Conservation (phyloP, 345 rosid genomes). For the Eucalyptus lansdowneana region DNA sequence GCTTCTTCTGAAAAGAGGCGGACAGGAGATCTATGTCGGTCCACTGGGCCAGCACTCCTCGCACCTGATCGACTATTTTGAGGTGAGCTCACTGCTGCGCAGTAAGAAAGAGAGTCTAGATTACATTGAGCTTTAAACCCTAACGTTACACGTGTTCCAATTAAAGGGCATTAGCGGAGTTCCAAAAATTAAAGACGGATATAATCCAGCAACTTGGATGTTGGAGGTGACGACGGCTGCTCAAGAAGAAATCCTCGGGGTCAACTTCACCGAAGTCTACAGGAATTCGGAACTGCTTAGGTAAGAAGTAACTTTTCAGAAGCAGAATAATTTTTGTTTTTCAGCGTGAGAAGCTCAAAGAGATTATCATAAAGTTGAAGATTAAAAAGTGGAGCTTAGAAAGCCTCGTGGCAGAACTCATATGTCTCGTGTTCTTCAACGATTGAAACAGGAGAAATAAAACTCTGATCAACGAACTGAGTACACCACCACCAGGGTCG, state of each 20-base stretch:
- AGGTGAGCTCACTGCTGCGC: constrained; percentile 20
- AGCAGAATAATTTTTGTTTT: neutral
- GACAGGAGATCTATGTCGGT: constrained; percentile 56
- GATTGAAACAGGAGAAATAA: constrained; percentile 44
- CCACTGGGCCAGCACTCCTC: constrained; percentile 43
- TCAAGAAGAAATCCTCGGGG: constrained; percentile 28
- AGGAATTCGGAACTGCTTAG: constrained; percentile 37
- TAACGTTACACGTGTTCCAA: neutral
- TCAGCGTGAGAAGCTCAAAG: neutral
- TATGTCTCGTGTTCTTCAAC: neutral
- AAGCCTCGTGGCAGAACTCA: neutral
- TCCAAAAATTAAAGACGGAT: constrained; percentile 44
- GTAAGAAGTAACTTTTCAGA: constrained; percentile 1
- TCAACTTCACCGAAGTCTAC: constrained; percentile 29
- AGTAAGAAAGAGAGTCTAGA: neutral
- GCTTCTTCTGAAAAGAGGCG: constrained; percentile 40
- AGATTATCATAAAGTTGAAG: neutral
- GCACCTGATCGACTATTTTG: constrained; percentile 42
- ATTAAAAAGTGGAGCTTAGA: neutral
- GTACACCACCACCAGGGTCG: constrained; percentile 22
- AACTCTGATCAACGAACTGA: constrained; percentile 32
- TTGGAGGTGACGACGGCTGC: constrained; percentile 43
- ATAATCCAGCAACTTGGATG: constrained; percentile 80
- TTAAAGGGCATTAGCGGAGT: constrained; percentile 35
- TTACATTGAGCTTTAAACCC: neutral